Evolutionary conservation across 2,329 filamentous ascomycete species (phyloP), one percentile per base, ranked within the genome.

Genomic region (Colletotrichum lentis): DNA sequence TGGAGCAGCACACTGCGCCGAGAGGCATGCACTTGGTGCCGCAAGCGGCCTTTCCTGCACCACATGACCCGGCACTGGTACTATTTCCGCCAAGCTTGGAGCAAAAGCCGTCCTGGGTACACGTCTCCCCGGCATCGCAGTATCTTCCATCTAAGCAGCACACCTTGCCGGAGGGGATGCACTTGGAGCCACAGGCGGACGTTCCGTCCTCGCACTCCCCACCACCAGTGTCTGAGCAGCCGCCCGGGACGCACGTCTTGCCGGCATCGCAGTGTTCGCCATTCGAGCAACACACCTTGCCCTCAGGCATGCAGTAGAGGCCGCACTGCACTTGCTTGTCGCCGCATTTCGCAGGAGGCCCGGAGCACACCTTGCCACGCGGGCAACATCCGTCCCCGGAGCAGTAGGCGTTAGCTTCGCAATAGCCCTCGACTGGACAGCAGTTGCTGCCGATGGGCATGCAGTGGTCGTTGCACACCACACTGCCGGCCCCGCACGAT

Each of bases 121-220:
- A 78, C 2, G 64, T 70, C 37, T 77, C 62, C 24, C 76, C 76
- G 18, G 70, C 69, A 5, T 76, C 69, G 56, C 77, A 79, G 68
- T 76, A 78, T n/a, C 71, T 71, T n/a, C 71, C 69, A 1, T 61
- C 67, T 6, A 67, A 58, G 49, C 77, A 79, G 71, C 77, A 79
- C 4, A 76, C 76, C 41, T 69, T 70, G 22, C 72, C 74, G 6
- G 70, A 64, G 2, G 78, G 77, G 52, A 78, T 76, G 64, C 77
- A 79, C n/a, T 62, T 75, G 52, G 55, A 41, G 35, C 72, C 71
- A 58, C 77, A 78, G 14, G 68, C 56, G 8, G 67, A 71, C 47
- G 74, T 71, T 50, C 72, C 76, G 0, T 68, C n/a, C 7, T 55
- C 55, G 18, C 76, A 77, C 18, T 4, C 20, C 71, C 73, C 1